phyloP scores from a whole-genome alignment of 495 filamentous ascomycete species.

The Ascodesmis nigricans region DNA sequence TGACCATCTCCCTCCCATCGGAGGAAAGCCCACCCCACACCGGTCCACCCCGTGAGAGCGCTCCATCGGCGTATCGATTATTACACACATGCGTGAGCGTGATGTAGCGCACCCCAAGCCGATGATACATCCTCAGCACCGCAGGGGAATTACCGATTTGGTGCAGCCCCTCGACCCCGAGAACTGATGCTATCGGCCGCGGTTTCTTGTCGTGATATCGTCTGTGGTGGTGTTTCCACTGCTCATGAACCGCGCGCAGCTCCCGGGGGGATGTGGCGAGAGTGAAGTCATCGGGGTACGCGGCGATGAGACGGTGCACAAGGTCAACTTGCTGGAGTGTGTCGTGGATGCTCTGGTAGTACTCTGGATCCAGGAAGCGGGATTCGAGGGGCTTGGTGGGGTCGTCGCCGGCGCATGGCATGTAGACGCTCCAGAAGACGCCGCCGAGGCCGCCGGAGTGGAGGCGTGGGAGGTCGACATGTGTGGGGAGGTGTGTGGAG shows the following conservation, averaged over 20 bases:
- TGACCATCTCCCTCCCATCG: conserved; percentile 40
- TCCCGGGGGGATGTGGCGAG: conserved; percentile 33
- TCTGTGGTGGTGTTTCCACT: too few species aligned
- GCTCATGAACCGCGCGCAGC: conserved; percentile 32
- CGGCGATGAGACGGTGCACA: conserved; percentile 40
- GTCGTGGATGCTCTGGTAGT: conserved; percentile 33
- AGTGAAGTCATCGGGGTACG: conserved; percentile 51
- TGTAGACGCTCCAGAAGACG: conserved; percentile 81
- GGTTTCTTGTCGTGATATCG: too few species aligned
- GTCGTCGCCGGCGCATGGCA: conserved; percentile 45
- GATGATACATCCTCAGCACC: conserved; percentile 50
- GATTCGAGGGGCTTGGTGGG: too few species aligned
- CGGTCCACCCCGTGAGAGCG: conserved; percentile 29
- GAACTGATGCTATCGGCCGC: conserved; percentile 41
- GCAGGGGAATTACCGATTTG: conserved; percentile 76
- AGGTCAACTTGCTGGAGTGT: conserved; percentile 75
- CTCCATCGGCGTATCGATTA: conserved; percentile 73
- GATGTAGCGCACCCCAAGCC: conserved; percentile 70
- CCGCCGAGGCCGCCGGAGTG: conserved; percentile 33
- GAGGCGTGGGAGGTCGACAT: conserved; percentile 61
- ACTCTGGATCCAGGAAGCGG: conserved; percentile 52
- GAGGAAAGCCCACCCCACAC: conserved; percentile 44
- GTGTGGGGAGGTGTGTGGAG: conserved; percentile 40
- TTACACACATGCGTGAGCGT: conserved; percentile 90
- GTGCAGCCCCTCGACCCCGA: conserved; percentile 81